phyloP scores from a whole-genome alignment of 2,329 filamentous ascomycete genomes.

The Aureobasidium sp. region DNA sequence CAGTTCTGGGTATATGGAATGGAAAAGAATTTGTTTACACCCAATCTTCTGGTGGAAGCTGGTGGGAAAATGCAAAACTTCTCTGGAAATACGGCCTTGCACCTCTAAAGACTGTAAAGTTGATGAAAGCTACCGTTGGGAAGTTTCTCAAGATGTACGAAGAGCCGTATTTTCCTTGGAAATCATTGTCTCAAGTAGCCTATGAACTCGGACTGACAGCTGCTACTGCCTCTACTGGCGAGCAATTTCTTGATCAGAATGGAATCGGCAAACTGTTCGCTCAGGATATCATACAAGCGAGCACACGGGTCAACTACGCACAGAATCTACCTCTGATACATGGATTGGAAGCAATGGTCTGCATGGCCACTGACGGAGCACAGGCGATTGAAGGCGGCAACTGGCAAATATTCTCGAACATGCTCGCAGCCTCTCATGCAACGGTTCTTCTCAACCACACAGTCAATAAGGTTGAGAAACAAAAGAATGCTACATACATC shows the following conservation, averaged over 20 bases:
- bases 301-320: conserved; percentile 89
- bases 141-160: conserved; percentile 77
- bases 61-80: conserved; percentile 75
- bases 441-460: conserved; percentile 58
- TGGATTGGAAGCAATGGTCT: conserved; percentile 83
- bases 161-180: conserved; percentile 75
- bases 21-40: conserved; percentile 66
- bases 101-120: conserved; percentile 62
- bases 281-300: conserved; percentile 79
- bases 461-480: conserved; percentile 40
- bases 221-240: conserved; percentile 63
- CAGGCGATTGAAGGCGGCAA: conserved; percentile 77
- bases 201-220: conserved; percentile 60
- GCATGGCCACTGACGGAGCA: conserved; percentile 81
- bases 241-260: conserved; percentile 62
- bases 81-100: conserved; percentile 80
- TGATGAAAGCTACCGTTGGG: conserved; percentile 64
- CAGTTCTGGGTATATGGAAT: conserved; percentile 75
- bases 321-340: conserved; percentile 83
- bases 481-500: not conserved
- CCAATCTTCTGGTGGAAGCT: conserved; percentile 55
- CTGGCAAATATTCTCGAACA: conserved; percentile 85
- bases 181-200: conserved; percentile 62
- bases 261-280: conserved; percentile 61
- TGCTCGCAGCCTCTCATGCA: conserved; percentile 61